A percentile compares a stretch with the other conserved stretches of the same genome.
These are phyloP conservation scores for Trichophyton benhamiae DNA, from an alignment of 2,329 filamentous ascomycete genomes.

Conservation along the genomic window DNA sequence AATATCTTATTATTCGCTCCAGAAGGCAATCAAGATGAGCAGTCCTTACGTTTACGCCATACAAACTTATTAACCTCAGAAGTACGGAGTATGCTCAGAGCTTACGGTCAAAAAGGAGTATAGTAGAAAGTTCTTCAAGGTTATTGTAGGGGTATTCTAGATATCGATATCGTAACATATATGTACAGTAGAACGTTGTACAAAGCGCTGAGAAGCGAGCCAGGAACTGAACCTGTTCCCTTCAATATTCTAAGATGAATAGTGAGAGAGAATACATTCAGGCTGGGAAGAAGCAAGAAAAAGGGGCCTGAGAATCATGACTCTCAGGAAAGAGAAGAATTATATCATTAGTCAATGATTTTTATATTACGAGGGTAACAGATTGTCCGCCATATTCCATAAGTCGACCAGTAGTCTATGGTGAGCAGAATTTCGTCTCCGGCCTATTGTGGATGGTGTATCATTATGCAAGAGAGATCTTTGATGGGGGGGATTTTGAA, in stretches of 20 bases:
- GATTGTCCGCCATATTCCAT: not conserved
- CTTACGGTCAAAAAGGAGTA: not conserved
- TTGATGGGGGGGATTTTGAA: constrained; percentile 12
- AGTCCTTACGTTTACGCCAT: not conserved
- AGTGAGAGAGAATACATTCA: not conserved
- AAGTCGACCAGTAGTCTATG: not conserved
- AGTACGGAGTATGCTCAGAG: too few species aligned
- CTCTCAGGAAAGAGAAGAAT: not conserved
- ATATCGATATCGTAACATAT: constrained; percentile 1
- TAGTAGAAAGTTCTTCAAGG: not conserved
- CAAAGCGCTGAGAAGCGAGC: not conserved
- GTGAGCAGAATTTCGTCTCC: not conserved
- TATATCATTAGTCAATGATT: not conserved
- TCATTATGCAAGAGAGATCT: not conserved
- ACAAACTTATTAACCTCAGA: not conserved
- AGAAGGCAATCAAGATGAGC: not conserved
- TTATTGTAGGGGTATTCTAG: not conserved
- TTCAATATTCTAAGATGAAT: not conserved
- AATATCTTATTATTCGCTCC: not conserved
- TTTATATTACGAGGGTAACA: not conserved
- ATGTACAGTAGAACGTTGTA: not conserved
- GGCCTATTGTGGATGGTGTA: not conserved
- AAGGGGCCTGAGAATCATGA: not conserved
- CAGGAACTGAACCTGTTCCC: not conserved
- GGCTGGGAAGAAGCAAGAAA: not conserved